Percentiles rank a stretch among this genome's conserved stretches.
phyloP scores from a whole-genome alignment of 345 rosid genomes.

The Gossypium stocksii region DNA sequence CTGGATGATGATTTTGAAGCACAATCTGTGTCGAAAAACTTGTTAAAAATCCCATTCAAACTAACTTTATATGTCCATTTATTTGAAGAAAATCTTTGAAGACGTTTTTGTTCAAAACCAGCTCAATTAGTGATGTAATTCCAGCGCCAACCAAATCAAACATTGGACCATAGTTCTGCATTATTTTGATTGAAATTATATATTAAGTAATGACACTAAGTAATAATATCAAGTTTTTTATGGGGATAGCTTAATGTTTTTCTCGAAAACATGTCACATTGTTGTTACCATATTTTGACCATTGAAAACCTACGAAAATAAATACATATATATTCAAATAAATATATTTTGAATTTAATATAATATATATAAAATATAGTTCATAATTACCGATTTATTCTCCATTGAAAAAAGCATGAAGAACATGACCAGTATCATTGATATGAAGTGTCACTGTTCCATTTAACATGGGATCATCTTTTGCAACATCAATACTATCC shows the following conservation, averaged over 20 bases:
- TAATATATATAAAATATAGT: background rate
- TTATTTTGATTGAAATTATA: background rate
- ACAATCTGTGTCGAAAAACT: background rate
- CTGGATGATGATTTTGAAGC: background rate
- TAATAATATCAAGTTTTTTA: slow-evolving; percentile 18
- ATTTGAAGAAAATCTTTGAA: slow-evolving; percentile 20
- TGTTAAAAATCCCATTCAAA: slow-evolving; percentile 26
- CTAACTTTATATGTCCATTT: slow-evolving; percentile 43
- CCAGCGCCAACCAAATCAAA: slow-evolving; percentile 24
- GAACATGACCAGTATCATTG: slow-evolving; percentile 27
- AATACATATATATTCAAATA: background rate
- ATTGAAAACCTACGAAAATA: slow-evolving; percentile 16
- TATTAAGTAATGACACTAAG: slow-evolving; percentile 20
- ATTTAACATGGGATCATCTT: slow-evolving; percentile 16
- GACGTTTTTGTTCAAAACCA: slow-evolving; percentile 8
- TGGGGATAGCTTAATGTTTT: slow-evolving; percentile 8
- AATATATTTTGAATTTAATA: background rate
- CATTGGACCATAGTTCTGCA: slow-evolving; percentile 31
- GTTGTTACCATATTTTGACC: background rate
- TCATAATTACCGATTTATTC: slow-evolving; percentile 22
- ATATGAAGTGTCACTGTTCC: slow-evolving; percentile 26
- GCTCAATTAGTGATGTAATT: slow-evolving; percentile 31
- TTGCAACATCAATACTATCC: slow-evolving; percentile 18
- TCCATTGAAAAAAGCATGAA: slow-evolving; percentile 44
- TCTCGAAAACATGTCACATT: slow-evolving; percentile 10